Evolutionary conservation across 495 filamentous ascomycete genomes (phyloP), one percentile per base, ranked within the genome.

Genomic region (Talaromyces ruber): DNA sequence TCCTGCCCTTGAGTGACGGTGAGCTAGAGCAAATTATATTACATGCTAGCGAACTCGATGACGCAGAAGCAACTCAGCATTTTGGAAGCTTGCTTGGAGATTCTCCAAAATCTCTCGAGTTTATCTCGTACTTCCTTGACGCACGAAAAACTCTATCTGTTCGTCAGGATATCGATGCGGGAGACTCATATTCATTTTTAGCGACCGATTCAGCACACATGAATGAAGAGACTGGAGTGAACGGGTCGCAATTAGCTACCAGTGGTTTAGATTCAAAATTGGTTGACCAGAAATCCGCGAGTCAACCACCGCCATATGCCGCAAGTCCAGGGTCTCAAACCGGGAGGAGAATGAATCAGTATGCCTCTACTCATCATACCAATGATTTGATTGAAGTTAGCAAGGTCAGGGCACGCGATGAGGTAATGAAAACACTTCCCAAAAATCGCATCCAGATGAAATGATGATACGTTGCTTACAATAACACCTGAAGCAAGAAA

Each of bases 381-480:
- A 78, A 77, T 66, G 56, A 64, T 21, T 68, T 79, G 26, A 74
- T 74, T 28, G 62, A 72, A 68, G 76, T 72, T 60, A 72, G 64
- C 11, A 58, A 71, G 7, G 29, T 73, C 8, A 73, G 76, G 26
- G 71, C 71, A 21, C 56, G 59, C 58, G 76, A 79, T 64, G 76
- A 79, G 72, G 59, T 60, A 16, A 53, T 57, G 24, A 54, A 21
- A n/a, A 51, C 9, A 28, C 26, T 28, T 28, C 34, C 34, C 14
- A 39, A 14, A 39, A 39, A 39, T 1, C 22, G 18, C 14, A 4
- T 47, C 3, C 3, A 47, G 24, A 54, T 6, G 51, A 14, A 54
- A 2, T 28, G 22, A 47, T 18, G 43, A 16, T 47, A 25, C 29
- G 6, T 0, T 39, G 34, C 34, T 43, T 9, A 39, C 34, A 25